phyloP scores from a whole-genome alignment of 768 basidiomycete species.

The Podaxis carcinomalis region DNA sequence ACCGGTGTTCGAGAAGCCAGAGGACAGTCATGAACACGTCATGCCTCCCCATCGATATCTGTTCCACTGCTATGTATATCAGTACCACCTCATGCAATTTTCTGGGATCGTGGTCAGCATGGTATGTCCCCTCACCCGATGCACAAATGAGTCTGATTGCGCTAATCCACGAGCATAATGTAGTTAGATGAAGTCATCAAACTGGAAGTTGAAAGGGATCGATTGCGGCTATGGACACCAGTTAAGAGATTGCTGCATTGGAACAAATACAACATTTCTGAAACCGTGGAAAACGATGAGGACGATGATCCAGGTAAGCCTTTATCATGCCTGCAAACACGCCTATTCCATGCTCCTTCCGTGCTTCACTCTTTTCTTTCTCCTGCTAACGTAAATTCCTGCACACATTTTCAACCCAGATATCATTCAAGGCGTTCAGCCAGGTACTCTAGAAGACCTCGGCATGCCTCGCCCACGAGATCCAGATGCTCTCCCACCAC shows the following conservation, averaged over 20 bases:
- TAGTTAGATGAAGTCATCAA: constrained; percentile 56
- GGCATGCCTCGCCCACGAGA: constrained; percentile 57
- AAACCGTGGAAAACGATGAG: constrained; percentile 41
- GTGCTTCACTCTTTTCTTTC: neutral
- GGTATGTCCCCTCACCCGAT: constrained; percentile 23
- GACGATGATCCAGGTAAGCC: constrained; percentile 69
- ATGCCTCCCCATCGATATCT: constrained; percentile 63
- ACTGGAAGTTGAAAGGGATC: constrained; percentile 45
- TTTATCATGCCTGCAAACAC: neutral
- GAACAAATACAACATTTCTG: constrained; percentile 42
- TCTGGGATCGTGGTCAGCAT: constrained; percentile 33
- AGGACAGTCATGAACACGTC: constrained; percentile 20
- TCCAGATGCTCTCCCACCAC: constrained; percentile 71
- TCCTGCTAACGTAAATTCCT: neutral
- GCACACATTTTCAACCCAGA: constrained; percentile 20
- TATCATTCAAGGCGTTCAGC: constrained; percentile 52
- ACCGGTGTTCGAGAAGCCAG: constrained; percentile 35
- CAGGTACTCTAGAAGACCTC: constrained; percentile 40
- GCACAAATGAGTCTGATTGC: neutral
- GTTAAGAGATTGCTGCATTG: constrained; percentile 34
- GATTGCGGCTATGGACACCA: constrained; percentile 56
- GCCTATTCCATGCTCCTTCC: neutral
- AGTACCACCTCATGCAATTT: constrained; percentile 47
- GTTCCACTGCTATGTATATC: constrained; percentile 73
- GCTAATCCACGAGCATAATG: constrained; percentile 13